These are phyloP conservation scores for Alternaria gansuensis DNA, from an alignment of 2,329 filamentous ascomycete genomes.

Conservation along the genomic window DNA sequence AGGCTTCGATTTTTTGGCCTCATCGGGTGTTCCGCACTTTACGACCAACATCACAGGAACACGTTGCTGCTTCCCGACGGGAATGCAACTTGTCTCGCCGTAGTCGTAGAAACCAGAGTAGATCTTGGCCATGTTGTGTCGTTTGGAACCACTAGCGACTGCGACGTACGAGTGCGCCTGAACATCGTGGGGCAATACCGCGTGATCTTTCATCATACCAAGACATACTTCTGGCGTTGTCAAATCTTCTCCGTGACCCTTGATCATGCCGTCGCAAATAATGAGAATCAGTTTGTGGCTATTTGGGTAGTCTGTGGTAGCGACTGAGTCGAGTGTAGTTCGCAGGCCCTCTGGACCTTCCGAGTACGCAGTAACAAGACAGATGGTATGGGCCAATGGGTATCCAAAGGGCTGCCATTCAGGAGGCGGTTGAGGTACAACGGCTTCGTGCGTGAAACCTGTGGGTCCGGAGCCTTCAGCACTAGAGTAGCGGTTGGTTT, in stretches of 20 bases:
- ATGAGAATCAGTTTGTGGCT: conserved; percentile 97
- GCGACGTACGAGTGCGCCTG: conserved; percentile 94
- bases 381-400: conserved; percentile 91
- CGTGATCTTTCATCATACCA: conserved; percentile 93
- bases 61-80: conserved; percentile 87
- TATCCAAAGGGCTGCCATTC: conserved; percentile 99
- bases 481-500: conserved; percentile 62
- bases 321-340: conserved; percentile 93
- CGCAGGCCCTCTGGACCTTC: conserved; percentile 93
- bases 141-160: conserved; percentile 92
- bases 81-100: conserved; percentile 79
- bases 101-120: conserved; percentile 99
- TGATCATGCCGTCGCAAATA: conserved; percentile 97
- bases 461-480: conserved; percentile 79
- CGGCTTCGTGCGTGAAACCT: conserved; percentile 95
- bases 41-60: conserved; percentile 97
- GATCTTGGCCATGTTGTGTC: conserved; percentile 99
- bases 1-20: conserved; percentile 81
- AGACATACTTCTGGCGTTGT: conserved; percentile 91
- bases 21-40: conserved; percentile 93
- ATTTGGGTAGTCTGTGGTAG: conserved; percentile 98
- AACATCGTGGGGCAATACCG: conserved; percentile 80
- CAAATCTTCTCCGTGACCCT: conserved; percentile 85
- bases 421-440: conserved; percentile 93
- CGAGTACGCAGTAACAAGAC: conserved; percentile 94